phyloP scores from a whole-genome alignment of 805 yeast genomes.

The Sungouiozyma intestinalis region DNA sequence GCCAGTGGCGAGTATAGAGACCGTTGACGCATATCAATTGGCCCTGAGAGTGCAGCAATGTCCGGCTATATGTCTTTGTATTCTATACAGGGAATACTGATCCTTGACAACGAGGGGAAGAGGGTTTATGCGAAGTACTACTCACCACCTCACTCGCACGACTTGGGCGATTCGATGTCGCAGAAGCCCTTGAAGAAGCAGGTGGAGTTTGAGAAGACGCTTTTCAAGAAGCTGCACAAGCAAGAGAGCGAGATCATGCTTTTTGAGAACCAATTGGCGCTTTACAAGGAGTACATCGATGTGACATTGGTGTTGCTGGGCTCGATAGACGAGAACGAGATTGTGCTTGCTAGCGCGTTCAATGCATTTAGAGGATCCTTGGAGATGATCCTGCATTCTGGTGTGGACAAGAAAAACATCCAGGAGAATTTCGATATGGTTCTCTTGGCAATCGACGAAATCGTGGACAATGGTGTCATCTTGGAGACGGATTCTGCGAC shows the following conservation, averaged over 20 bases:
- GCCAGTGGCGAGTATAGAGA: too few species aligned
- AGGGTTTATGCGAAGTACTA: conserved; percentile 82
- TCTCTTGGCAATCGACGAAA: conserved; percentile 79
- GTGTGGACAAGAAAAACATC: conserved; percentile 68
- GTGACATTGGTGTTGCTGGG: conserved; percentile 63
- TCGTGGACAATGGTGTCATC: conserved; percentile 87
- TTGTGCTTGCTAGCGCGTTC: conserved; percentile 62
- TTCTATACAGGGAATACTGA: conserved; percentile 68
- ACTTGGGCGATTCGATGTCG: conserved; percentile 3
- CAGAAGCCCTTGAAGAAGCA: conserved; percentile 44
- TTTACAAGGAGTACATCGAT: conserved; percentile 82
- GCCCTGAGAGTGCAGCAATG: too few species aligned
- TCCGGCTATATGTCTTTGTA: conserved; percentile 44
- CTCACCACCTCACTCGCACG: conserved; percentile 44
- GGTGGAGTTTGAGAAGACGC: conserved; percentile 58
- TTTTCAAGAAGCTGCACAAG: conserved; percentile 70
- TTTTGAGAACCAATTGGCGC: conserved; percentile 66
- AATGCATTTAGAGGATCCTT: conserved; percentile 73
- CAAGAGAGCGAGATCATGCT: conserved; percentile 71
- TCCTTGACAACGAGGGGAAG: conserved; percentile 73
- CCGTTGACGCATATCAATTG: too few species aligned
- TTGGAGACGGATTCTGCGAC: conserved; percentile 82
- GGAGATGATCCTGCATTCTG: conserved; percentile 52
- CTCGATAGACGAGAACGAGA: conserved; percentile 71
- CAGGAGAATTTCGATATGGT: conserved; percentile 80